Evolutionary conservation across 2,329 filamentous ascomycete genomes (phyloP).

Genomic region (Colletotrichum neosansevieriae): DNA sequence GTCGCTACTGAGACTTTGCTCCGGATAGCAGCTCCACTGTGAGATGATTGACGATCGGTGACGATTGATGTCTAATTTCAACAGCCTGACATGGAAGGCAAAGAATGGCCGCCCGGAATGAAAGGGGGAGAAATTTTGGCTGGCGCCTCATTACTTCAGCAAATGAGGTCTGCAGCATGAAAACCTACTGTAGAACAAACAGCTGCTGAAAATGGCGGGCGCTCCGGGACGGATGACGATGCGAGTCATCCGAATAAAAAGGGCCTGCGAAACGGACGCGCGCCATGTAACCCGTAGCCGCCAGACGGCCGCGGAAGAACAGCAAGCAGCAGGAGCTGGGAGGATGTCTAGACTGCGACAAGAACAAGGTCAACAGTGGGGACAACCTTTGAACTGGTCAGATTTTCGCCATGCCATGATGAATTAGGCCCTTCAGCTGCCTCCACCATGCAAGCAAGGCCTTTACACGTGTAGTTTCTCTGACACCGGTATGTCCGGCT

Average conservation of each 20-base stretch:
- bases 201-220: not conserved
- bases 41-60: conserved; percentile 6
- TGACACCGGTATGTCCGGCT: conserved; percentile 30
- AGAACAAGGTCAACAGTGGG: conserved; percentile 14
- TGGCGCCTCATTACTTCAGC: not conserved
- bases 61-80: conserved; percentile 17
- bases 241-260: conserved; percentile 28
- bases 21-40: conserved; percentile 3
- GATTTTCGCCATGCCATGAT: conserved; percentile 12
- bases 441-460: not conserved
- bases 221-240: conserved; percentile 16
- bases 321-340: not conserved
- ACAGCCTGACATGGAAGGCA: not conserved
- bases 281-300: conserved; percentile 6
- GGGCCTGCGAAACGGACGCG: not conserved
- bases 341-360: not conserved
- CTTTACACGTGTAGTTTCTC: conserved; percentile 19
- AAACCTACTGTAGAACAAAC: conserved; percentile 5
- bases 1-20: conserved; percentile 13
- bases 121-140: conserved; percentile 4
- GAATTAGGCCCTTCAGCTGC: conserved; percentile 9
- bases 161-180: conserved; percentile 16
- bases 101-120: conserved; percentile 11
- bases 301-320: not conserved
- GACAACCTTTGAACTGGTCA: not conserved